These are phyloP conservation scores for Zopfochytrium polystomum DNA, from an alignment of 371 early-diverging fungal species.

Conservation along the genomic window DNA sequence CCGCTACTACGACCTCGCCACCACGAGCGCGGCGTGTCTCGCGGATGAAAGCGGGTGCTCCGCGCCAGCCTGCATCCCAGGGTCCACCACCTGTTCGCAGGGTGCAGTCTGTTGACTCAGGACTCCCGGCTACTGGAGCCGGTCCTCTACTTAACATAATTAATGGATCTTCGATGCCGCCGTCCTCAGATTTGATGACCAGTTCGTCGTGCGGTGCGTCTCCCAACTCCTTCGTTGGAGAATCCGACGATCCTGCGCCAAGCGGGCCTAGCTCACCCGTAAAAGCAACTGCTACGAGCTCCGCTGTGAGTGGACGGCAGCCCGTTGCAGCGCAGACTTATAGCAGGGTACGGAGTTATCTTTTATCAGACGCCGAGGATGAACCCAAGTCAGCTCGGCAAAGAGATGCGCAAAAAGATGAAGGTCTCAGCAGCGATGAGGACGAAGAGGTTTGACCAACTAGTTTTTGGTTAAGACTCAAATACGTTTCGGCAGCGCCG, in stretches of 20 bases:
- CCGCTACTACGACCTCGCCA: too few species aligned
- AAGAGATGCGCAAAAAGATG: not conserved
- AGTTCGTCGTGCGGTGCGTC: not conserved
- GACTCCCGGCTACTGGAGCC: not conserved
- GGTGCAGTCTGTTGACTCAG: not conserved
- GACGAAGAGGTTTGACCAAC: not conserved
- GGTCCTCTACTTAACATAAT: not conserved
- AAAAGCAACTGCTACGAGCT: not conserved
- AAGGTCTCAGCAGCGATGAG: not conserved
- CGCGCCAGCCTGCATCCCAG: not conserved
- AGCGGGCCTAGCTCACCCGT: not conserved
- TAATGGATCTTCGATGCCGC: too few species aligned
- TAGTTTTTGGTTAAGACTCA: not conserved
- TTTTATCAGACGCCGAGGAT: not conserved
- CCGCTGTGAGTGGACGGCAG: not conserved
- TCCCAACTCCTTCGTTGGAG: too few species aligned
- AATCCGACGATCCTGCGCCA: not conserved
- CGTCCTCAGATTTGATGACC: not conserved
- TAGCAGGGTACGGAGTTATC: not conserved
- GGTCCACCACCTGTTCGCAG: not conserved
- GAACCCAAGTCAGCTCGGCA: not conserved
- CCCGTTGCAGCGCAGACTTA: not conserved
- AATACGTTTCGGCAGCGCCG: constrained; percentile 7
- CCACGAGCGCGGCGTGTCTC: not conserved
- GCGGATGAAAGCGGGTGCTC: not conserved